phyloP scores from a whole-genome alignment of 495 filamentous ascomycete genomes.

The Penicillium riverlandense region DNA sequence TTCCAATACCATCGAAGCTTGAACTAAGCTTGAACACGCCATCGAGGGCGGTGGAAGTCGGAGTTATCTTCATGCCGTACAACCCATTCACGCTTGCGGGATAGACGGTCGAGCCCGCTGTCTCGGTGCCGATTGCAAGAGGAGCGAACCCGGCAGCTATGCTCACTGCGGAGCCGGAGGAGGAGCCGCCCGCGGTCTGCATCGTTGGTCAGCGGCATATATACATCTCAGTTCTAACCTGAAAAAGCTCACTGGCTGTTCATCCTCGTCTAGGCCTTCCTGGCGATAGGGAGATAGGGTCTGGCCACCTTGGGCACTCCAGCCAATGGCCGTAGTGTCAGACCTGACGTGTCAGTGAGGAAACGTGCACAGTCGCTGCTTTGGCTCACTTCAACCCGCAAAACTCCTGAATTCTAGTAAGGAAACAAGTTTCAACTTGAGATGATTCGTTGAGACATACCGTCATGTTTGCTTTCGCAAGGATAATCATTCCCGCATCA shows the following conservation, averaged over 20 bases:
- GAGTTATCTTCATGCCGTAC: slow-evolving; percentile 22
- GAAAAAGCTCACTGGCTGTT: slow-evolving; percentile 11
- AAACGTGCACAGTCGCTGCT: no score
- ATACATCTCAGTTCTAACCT: background rate
- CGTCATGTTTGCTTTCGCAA: slow-evolving; percentile 38
- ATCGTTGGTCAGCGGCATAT: background rate
- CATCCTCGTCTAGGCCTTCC: slow-evolving; percentile 12
- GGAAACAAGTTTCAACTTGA: background rate
- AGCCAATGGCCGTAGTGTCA: slow-evolving; percentile 12
- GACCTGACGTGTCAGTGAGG: no score
- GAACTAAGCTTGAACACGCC: no score
- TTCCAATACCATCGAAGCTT: no score
- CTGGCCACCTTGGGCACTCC: slow-evolving; percentile 37
- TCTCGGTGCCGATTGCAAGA: slow-evolving; percentile 36
- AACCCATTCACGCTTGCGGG: slow-evolving; percentile 30
- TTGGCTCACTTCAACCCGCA: no score
- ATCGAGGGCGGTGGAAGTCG: no score
- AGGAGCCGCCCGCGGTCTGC: slow-evolving; percentile 35
- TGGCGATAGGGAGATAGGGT: slow-evolving; percentile 34
- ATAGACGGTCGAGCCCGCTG: slow-evolving; percentile 30
- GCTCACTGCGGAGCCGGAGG: slow-evolving; percentile 37
- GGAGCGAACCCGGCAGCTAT: slow-evolving; percentile 33
- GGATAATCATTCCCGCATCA: slow-evolving; percentile 30
- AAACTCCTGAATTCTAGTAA: no score
- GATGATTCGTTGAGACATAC: background rate